Evolutionary conservation across 148 eudicot genomes (phyloP).

Genomic region (Gaultheria prostrata): DNA sequence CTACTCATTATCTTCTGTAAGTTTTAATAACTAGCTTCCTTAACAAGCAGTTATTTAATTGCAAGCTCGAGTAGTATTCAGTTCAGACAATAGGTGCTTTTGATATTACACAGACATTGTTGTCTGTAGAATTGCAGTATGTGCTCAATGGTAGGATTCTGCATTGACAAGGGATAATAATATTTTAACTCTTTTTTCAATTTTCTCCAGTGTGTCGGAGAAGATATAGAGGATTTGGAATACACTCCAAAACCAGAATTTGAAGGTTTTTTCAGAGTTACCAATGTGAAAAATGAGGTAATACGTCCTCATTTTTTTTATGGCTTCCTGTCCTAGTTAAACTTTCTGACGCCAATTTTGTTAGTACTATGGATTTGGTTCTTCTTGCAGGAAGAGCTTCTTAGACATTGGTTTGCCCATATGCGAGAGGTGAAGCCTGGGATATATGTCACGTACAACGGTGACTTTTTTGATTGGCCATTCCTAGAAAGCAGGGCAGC

Average conservation of each 20-base stretch:
- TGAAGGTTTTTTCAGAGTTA: conserved; percentile 84
- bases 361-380: conserved; percentile 20
- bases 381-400: conserved; percentile 66
- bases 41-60: not conserved
- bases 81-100: not conserved
- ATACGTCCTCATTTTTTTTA: not conserved
- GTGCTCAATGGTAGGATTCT: not conserved
- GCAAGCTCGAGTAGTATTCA: not conserved
- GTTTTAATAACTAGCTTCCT: not conserved
- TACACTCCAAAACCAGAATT: conserved; percentile 98
- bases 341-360: not conserved
- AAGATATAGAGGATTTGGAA: conserved; percentile 91
- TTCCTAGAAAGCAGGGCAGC: conserved; percentile 90
- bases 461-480: conserved; percentile 99
- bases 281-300: conserved; percentile 92
- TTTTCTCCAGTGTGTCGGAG: conserved; percentile 82
- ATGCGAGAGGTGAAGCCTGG: conserved; percentile 96
- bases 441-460: conserved; percentile 97
- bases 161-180: not conserved
- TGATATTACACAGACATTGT: not conserved
- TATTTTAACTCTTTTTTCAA: not conserved
- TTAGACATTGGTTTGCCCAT: conserved; percentile 80
- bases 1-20: not conserved
- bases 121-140: not conserved
- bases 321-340: not conserved